Evolutionary conservation across 164 flowering plant genomes (phyloP).

Genomic region (Nymphaea colorata): DNA sequence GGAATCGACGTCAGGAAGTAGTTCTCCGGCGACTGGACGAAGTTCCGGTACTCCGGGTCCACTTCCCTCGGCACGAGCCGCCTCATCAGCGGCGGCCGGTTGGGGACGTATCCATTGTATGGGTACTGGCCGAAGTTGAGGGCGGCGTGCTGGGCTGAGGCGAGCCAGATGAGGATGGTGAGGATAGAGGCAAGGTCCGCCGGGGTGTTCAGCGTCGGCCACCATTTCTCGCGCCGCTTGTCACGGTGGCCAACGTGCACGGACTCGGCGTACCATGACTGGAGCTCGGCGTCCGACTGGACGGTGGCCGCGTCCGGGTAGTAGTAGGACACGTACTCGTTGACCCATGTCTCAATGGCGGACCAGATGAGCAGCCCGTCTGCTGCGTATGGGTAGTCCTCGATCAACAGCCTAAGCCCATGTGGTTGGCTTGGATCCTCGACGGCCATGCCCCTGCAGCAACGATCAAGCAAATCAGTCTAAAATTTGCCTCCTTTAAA

Average conservation of each 20-base stretch:
- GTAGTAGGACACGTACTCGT: slow-evolving; percentile 51
- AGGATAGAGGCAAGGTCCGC: slow-evolving; percentile 51
- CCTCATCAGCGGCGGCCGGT: slow-evolving; percentile 84
- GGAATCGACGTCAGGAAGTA: slow-evolving; percentile 66
- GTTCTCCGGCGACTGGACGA: slow-evolving; percentile 58
- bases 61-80: slow-evolving; percentile 59
- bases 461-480: neutral
- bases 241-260: slow-evolving; percentile 80
- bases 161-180: slow-evolving; percentile 85
- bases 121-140: slow-evolving; percentile 96
- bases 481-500: neutral
- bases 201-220: slow-evolving; percentile 46
- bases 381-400: slow-evolving; percentile 85
- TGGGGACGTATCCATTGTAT: slow-evolving; percentile 91
- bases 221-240: slow-evolving; percentile 52
- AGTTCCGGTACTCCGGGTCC: slow-evolving; percentile 54
- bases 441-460: slow-evolving; percentile 67
- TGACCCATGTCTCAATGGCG: slow-evolving; percentile 67
- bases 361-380: slow-evolving; percentile 89
- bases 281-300: slow-evolving; percentile 62
- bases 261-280: slow-evolving; percentile 82
- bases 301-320: slow-evolving; percentile 42
- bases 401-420: slow-evolving; percentile 56
- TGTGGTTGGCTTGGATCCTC: slow-evolving; percentile 67
- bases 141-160: slow-evolving; percentile 96